Conservation (phyloP, 2,329 filamentous ascomycete species). For the Albophoma yamanashiensis region DNA sequence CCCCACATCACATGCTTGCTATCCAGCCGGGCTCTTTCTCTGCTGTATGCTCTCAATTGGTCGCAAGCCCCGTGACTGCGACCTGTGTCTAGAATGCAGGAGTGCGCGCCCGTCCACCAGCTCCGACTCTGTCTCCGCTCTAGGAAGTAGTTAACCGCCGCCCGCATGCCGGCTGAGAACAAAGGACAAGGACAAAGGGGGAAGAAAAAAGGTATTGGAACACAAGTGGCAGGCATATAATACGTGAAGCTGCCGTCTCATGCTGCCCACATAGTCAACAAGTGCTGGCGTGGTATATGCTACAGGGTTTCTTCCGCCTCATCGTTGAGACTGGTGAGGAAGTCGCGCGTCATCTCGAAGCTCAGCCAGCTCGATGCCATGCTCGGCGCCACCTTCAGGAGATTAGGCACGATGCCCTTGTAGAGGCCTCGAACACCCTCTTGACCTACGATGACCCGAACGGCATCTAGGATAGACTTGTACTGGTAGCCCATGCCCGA, state of each 20-base stretch:
- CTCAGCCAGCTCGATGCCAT: constrained; percentile 99
- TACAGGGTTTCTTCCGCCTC: constrained; percentile 16
- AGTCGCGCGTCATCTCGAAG: constrained; percentile 88
- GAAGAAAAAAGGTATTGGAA: not conserved
- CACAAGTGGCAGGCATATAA: not conserved
- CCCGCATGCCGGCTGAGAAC: constrained; percentile 3
- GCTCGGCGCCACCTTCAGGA: constrained; percentile 93
- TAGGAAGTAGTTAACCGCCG: constrained; percentile 4
- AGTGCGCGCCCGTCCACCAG: not conserved
- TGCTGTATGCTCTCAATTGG: not conserved
- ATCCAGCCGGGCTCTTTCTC: not conserved
- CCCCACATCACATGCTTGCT: not conserved
- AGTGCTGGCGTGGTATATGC: constrained; percentile 6
- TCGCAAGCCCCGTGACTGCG: not conserved
- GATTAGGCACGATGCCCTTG: constrained; percentile 90
- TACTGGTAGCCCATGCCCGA: constrained; percentile 96
- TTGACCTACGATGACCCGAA: constrained; percentile 69
- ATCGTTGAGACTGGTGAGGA: constrained; percentile 55
- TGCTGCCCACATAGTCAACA: not conserved
- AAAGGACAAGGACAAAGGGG: not conserved
- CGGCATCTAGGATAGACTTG: constrained; percentile 73
- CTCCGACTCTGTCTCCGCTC: not conserved
- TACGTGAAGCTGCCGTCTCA: not conserved
- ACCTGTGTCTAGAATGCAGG: constrained; percentile 1
- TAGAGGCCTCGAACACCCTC: constrained; percentile 83